phyloP scores from a whole-genome alignment of 768 basidiomycete genomes.

The Phanerochaete sordida region DNA sequence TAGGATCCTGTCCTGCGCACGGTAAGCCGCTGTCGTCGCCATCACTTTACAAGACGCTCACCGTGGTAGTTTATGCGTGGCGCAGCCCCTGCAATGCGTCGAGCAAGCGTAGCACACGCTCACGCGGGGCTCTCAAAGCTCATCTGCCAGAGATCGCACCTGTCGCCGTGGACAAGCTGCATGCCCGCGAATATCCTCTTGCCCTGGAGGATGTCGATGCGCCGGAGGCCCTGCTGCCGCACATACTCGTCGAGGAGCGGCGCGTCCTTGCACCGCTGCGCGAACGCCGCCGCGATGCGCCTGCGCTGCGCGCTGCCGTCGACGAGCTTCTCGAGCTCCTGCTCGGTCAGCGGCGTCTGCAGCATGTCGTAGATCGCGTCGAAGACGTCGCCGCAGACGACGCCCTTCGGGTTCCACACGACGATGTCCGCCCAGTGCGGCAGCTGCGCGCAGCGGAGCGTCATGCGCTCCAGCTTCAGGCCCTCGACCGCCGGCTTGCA shows the following conservation, averaged over 20 bases:
- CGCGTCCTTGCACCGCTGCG: constrained; percentile 5
- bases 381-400: constrained; percentile 7
- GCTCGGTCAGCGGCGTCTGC: background rate
- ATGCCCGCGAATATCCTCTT: constrained; percentile 4
- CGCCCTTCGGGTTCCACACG: constrained; percentile 1
- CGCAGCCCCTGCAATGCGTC: background rate
- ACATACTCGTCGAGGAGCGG: background rate
- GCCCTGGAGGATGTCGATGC: constrained; percentile 3
- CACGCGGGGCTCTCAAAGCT: background rate
- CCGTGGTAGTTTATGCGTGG: background rate
- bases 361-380: constrained; percentile 4
- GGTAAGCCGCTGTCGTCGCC: background rate
- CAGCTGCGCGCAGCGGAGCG: constrained; percentile 2
- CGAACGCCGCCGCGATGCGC: background rate
- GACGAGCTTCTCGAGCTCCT: background rate
- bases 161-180: background rate
- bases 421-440: constrained; percentile 8
- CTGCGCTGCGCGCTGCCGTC: background rate
- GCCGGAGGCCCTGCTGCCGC: constrained; percentile 3
- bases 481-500: constrained; percentile 1
- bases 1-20: background rate
- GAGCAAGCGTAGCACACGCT: background rate
- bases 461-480: background rate
- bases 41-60: too few species aligned
- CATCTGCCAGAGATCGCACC: constrained; percentile 5